These are phyloP conservation scores for Lobosporangium transversale DNA, from an alignment of 192 early-diverging fungal genomes.

Conservation along the genomic window DNA sequence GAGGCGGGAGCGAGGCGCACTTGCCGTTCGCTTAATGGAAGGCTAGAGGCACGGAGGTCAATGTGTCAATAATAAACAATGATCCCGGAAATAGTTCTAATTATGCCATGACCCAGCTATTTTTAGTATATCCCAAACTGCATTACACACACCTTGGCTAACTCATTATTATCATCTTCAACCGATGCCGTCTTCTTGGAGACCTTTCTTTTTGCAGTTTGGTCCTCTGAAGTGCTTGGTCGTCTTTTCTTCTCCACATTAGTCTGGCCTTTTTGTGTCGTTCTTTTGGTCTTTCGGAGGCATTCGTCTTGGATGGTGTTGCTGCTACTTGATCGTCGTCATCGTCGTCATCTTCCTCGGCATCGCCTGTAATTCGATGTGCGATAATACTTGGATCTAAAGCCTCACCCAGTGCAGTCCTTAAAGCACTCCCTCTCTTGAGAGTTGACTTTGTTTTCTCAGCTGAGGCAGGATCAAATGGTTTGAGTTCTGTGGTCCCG, in stretches of 20 bases:
- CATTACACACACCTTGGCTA: too few relatives aligned
- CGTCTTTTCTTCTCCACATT: constrained; percentile 31
- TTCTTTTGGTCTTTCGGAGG: constrained; percentile 17
- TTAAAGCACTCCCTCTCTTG: constrained; percentile 31
- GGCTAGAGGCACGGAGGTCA: too few relatives aligned
- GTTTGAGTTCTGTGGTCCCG: constrained; percentile 40
- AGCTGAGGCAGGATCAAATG: constrained; percentile 40
- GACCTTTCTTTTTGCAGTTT: constrained; percentile 13
- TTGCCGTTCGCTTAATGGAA: not conserved
- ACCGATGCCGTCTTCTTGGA: constrained; percentile 7
- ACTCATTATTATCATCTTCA: constrained; percentile 10
- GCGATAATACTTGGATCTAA: constrained; percentile 27
- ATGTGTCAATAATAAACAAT: too few relatives aligned
- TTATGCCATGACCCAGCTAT: too few relatives aligned
- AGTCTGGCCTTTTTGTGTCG: constrained; percentile 5
- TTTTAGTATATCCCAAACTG: too few relatives aligned
- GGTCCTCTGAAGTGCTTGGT: constrained; percentile 30
- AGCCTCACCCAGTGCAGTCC: constrained; percentile 28
- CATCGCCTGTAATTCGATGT: not conserved
- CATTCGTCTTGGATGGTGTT: constrained; percentile 11
- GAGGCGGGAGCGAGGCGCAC: constrained; percentile 12
- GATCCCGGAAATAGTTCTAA: too few relatives aligned
- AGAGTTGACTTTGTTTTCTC: constrained; percentile 29
- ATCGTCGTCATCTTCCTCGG: constrained; percentile 7
- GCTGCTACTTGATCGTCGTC: constrained; percentile 5